A percentile compares a stretch with the other conserved stretches of the same genome.
Evolutionary conservation across 495 filamentous ascomycete genomes (phyloP).

Genomic region (Trichoderma orchidacearum): DNA sequence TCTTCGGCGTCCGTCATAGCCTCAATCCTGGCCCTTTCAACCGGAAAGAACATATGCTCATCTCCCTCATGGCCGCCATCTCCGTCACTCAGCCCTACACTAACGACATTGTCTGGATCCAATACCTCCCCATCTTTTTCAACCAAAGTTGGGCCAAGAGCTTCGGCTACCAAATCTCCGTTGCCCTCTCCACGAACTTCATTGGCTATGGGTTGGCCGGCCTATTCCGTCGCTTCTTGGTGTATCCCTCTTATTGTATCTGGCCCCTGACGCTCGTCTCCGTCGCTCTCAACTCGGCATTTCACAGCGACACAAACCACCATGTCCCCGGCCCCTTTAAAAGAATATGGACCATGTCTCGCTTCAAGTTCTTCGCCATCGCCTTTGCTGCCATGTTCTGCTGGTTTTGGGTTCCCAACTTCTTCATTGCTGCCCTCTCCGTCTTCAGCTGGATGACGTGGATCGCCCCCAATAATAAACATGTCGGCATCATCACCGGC

Average conservation of each 20-base stretch:
- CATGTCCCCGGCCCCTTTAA: conserved; percentile 19
- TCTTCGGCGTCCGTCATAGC: conserved; percentile 21
- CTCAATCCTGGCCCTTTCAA: conserved; percentile 37
- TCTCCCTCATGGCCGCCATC: conserved; percentile 31
- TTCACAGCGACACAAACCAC: conserved; percentile 20
- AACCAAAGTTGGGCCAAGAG: conserved; percentile 22
- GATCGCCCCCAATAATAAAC: conserved; percentile 23
- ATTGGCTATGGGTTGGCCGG: conserved; percentile 40
- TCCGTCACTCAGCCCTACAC: conserved; percentile 21
- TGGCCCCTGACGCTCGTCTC: conserved; percentile 28
- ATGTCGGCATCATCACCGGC: conserved; percentile 17
- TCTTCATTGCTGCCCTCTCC: conserved; percentile 21
- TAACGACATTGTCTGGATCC: conserved; percentile 30
- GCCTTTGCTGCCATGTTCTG: conserved; percentile 23
- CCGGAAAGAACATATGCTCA: conserved; percentile 38
- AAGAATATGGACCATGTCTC: conserved; percentile 16
- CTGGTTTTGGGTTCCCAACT: conserved; percentile 32
- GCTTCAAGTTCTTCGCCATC: conserved; percentile 20
- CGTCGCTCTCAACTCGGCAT: conserved; percentile 29
- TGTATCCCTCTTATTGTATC: conserved; percentile 32
- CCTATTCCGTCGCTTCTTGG: conserved; percentile 40
- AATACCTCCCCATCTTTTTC: conserved; percentile 25
- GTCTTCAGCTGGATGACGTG: conserved; percentile 29
- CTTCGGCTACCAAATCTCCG: conserved; percentile 28
- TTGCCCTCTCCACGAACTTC: conserved; percentile 31